Conservation (phyloP, 2,329 filamentous ascomycete species). For the Aspergillus sp. region DNA sequence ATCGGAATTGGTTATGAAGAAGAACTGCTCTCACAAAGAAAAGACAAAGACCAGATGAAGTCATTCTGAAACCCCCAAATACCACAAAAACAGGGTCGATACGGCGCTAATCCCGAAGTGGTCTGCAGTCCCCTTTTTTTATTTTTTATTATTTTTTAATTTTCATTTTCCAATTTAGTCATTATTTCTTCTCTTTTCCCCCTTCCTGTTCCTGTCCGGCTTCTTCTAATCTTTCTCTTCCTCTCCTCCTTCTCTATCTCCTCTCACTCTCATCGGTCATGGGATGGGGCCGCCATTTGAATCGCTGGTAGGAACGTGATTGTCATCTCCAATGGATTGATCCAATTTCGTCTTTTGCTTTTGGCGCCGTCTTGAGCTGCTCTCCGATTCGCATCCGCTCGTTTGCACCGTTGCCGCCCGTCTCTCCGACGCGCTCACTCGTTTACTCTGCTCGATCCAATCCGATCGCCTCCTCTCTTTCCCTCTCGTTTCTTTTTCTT, state of each 20-base stretch:
- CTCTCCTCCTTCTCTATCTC: constrained; percentile 9
- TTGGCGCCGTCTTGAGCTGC: constrained; percentile 10
- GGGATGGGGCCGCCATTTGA: constrained; percentile 22
- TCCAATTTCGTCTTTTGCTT: neutral
- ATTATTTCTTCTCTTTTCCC: constrained; percentile 9
- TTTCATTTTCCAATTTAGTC: no score
- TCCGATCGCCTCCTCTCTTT: neutral
- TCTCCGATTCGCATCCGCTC: constrained; percentile 12
- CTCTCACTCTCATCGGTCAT: constrained; percentile 12
- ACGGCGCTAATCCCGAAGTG: neutral
- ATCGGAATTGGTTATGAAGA: no score
- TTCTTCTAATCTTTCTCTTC: neutral
- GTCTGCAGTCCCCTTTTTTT: neutral
- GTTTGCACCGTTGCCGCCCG: constrained; percentile 6
- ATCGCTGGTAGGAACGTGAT: constrained; percentile 31
- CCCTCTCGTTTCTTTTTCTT: neutral
- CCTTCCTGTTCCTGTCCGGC: constrained; percentile 12
- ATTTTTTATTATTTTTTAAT: no score
- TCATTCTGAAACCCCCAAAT: neutral
- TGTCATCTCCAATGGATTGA: constrained; percentile 20
- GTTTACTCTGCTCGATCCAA: neutral
- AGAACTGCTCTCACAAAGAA: no score
- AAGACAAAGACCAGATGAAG: neutral
- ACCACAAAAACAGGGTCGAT: neutral
- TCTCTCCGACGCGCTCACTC: neutral